phyloP scores from a whole-genome alignment of 2,329 filamentous ascomycete genomes.

The Aschersonia sp. region DNA sequence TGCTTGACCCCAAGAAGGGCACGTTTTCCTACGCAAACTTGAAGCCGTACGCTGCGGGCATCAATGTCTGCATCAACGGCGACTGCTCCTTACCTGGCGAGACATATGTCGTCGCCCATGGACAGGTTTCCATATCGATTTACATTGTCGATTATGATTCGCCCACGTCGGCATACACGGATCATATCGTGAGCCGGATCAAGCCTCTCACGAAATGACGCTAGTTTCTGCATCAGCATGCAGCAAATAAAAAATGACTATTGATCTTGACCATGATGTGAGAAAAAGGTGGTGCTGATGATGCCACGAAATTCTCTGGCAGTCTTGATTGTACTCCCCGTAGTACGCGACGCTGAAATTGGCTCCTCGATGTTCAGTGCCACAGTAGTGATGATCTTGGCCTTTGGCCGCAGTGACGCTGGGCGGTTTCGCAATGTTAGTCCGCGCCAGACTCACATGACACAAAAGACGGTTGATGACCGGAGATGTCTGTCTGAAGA shows the following conservation, averaged over 20 bases:
- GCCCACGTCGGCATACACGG: slow-evolving; percentile 15
- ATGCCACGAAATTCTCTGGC: too few relatives aligned
- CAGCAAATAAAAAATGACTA: background rate
- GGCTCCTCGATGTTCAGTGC: too few relatives aligned
- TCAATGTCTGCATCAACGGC: slow-evolving; percentile 35
- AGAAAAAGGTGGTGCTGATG: too few relatives aligned
- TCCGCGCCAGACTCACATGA: too few relatives aligned
- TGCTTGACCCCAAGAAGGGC: slow-evolving; percentile 25
- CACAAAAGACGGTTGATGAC: too few relatives aligned
- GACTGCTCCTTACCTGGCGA: slow-evolving; percentile 35
- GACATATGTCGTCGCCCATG: slow-evolving; percentile 28
- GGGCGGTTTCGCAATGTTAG: too few relatives aligned
- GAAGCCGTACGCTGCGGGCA: slow-evolving; percentile 20
- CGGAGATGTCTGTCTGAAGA: too few relatives aligned
- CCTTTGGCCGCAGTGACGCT: too few relatives aligned
- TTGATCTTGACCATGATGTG: too few relatives aligned
- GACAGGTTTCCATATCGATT: slow-evolving; percentile 25
- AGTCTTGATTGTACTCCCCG: too few relatives aligned
- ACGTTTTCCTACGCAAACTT: slow-evolving; percentile 27
- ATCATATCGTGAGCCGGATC: slow-evolving; percentile 11
- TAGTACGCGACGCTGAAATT: too few relatives aligned
- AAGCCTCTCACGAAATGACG: slow-evolving; percentile 5
- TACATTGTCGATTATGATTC: slow-evolving; percentile 37
- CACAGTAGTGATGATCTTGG: too few relatives aligned
- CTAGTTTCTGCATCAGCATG: background rate